A percentile compares a stretch with the other conserved stretches of the same genome.
Evolutionary conservation across 2,329 filamentous ascomycete genomes (phyloP).

Genomic region (Xylariaceae sp.): DNA sequence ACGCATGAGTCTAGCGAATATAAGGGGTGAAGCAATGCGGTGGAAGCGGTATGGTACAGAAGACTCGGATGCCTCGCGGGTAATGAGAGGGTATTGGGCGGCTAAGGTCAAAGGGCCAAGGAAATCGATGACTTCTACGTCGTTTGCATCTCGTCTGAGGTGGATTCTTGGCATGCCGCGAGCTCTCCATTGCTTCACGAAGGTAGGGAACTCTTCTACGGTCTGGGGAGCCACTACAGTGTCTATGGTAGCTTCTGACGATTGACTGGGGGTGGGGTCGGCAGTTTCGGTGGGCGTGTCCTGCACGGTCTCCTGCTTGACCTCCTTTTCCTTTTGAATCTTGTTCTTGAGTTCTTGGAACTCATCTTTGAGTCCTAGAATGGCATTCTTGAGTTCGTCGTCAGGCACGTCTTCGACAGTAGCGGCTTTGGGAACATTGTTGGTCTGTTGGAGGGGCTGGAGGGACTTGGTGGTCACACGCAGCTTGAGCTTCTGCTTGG

Average conservation of each 20-base stretch:
- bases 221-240: slow-evolving; percentile 25
- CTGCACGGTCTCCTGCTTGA: background rate
- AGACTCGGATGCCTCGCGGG: slow-evolving; percentile 11
- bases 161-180: slow-evolving; percentile 27
- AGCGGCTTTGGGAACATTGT: slow-evolving; percentile 37
- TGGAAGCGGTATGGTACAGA: slow-evolving; percentile 13
- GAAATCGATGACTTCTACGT: slow-evolving; percentile 28
- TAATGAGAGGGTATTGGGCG: slow-evolving; percentile 12
- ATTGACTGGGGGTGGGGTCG: background rate
- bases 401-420: slow-evolving; percentile 48
- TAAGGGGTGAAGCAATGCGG: slow-evolving; percentile 7
- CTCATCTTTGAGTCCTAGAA: too few species aligned
- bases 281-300: background rate
- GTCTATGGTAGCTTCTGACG: slow-evolving; percentile 16
- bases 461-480: slow-evolving; percentile 54
- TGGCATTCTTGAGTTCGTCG: slow-evolving; percentile 11
- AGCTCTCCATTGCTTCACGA: slow-evolving; percentile 26
- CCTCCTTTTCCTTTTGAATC: background rate
- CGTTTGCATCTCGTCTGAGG: slow-evolving; percentile 22
- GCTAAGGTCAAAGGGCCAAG: slow-evolving; percentile 10
- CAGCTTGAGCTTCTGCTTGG: slow-evolving; percentile 94
- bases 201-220: slow-evolving; percentile 24
- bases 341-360: background rate
- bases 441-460: slow-evolving; percentile 30
- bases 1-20: slow-evolving; percentile 11